Percentiles rank a stretch among this genome's conserved stretches.
phyloP scores from a whole-genome alignment of 805 yeast genomes.

The Brettanomyces bruxellensis region DNA sequence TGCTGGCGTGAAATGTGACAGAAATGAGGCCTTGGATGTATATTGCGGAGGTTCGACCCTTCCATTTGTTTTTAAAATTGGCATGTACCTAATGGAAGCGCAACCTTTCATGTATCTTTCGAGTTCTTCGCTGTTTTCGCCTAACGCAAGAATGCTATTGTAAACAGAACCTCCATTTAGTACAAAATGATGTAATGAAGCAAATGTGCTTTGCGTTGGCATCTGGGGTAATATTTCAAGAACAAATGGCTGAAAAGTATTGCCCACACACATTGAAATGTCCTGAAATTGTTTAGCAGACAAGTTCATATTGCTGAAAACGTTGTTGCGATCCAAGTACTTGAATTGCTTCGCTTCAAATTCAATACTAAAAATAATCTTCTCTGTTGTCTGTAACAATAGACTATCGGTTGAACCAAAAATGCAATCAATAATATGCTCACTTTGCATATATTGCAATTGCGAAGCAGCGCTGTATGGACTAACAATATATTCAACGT shows the following conservation, averaged over 20 bases:
- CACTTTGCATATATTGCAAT: conserved; percentile 57
- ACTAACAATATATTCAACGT: conserved; percentile 62
- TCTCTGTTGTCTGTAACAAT: conserved; percentile 50
- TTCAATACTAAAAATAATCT: conserved; percentile 66
- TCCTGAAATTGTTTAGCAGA: conserved; percentile 65
- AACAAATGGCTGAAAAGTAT: conserved; percentile 59
- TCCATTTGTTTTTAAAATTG: conserved; percentile 65
- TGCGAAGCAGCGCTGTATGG: conserved; percentile 81
- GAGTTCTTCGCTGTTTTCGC: conserved; percentile 34
- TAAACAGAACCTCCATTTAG: conserved; percentile 36
- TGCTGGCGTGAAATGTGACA: conserved; percentile 6
- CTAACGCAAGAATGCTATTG: conserved; percentile 36
- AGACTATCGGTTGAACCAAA: conserved; percentile 81
- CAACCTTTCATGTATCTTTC: conserved; percentile 58
- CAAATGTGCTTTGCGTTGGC: conserved; percentile 22
- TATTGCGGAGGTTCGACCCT: conserved; percentile 36
- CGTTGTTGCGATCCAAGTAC: conserved; percentile 48
- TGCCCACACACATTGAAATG: conserved; percentile 70
- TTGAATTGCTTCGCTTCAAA: conserved; percentile 55
- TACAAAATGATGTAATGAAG: conserved; percentile 24
- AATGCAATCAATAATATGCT: conserved; percentile 56
- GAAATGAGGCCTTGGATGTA: background rate
- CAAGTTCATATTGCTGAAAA: conserved; percentile 53
- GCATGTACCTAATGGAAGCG: conserved; percentile 60
- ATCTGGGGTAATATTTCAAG: conserved; percentile 39